Evolutionary conservation across 225 moss, liverwort and hornwort genomes (phyloP), one percentile per base, ranked within the genome.

Genomic region (Pleurozium schreberi): DNA sequence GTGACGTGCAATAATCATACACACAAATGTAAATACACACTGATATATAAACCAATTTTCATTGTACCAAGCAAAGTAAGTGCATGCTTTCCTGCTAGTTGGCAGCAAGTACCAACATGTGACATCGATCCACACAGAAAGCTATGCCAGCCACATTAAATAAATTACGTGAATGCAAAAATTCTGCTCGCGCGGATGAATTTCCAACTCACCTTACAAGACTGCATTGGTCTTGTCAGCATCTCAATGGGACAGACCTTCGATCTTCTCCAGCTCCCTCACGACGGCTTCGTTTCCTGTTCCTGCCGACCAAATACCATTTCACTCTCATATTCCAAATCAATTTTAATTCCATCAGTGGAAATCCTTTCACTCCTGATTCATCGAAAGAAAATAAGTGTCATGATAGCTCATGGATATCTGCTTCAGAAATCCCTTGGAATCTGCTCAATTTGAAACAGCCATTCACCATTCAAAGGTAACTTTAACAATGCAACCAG

Each of bases 241-340:
- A 92, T 93, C 92, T 85, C 92, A 91, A 81, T 81, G 65, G 80
- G 95, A 93, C 21, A 96, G 26, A 50, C 90, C 83, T 76, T 94
- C 93, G 74, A 94, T 91, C 77, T 87, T 93, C 90, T 98, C 97
- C 88, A 91, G 87, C 81, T 94, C 96, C 85, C 94, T 91, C 42
- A 89, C 91, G 21, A 92, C 92, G 80, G 90, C 91, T 88, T 93
- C 91, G 64, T 89, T 94, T 81, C 94, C 97, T 93, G 89, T 65
- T 77, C 89, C 91, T 93, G 87, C 36, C 84, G 86, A 71, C 76
- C 86, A 71, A 50, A 43, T 36, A 62, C 68, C 34, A 34, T 88
- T 81, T 60, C 80, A 80, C 75, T 90, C 83, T 84, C 62, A 75
- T 43, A 58, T 63, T 81, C 38, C 86, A 64, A 74, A 90, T 34